These are phyloP conservation scores for Gleditsia sinensis DNA, from an alignment of 306 rosid species.

Conservation along the genomic window DNA sequence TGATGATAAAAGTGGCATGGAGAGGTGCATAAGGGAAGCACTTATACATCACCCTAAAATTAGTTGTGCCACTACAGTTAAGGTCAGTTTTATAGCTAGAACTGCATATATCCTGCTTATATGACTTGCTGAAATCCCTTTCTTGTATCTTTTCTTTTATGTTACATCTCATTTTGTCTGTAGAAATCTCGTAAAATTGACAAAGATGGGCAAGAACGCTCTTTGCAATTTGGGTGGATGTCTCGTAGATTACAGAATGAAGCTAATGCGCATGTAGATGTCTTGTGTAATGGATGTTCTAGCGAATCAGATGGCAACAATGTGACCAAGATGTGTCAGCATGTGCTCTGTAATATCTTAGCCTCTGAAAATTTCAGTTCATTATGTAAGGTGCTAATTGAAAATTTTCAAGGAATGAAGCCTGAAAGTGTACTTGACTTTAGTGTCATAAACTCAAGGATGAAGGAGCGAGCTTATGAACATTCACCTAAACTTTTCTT, in stretches of 20 bases:
- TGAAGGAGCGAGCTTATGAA: conserved; percentile 73
- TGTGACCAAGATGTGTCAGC: conserved; percentile 55
- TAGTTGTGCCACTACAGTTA: conserved; percentile 36
- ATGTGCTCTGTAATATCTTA: conserved; percentile 53
- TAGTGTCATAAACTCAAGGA: conserved; percentile 64
- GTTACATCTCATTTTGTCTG: conserved; percentile 28
- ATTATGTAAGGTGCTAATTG: conserved; percentile 59
- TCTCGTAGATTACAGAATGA: conserved; percentile 50
- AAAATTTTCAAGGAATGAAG: conserved; percentile 70
- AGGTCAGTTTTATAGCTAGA: conserved; percentile 48
- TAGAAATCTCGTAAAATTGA: conserved; percentile 54
- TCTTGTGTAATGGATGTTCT: conserved; percentile 47
- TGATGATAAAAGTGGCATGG: conserved; percentile 53
- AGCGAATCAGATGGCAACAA: conserved; percentile 42
- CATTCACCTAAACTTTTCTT: conserved; percentile 70
- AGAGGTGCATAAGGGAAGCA: conserved; percentile 54
- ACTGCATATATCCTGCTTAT: conserved; percentile 29
- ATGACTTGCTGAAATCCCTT: conserved; percentile 1
- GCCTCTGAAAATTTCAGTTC: conserved; percentile 66
- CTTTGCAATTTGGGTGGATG: conserved; percentile 34
- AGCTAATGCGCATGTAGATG: conserved; percentile 46
- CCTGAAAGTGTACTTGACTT: conserved; percentile 67
- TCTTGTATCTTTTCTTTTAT: neutral
- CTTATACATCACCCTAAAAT: conserved; percentile 34
- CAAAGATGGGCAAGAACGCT: conserved; percentile 44